Percentiles rank a stretch among this genome's conserved stretches.
phyloP scores from a whole-genome alignment of 2,329 filamentous ascomycete genomes.

The Zarea fungicola region DNA sequence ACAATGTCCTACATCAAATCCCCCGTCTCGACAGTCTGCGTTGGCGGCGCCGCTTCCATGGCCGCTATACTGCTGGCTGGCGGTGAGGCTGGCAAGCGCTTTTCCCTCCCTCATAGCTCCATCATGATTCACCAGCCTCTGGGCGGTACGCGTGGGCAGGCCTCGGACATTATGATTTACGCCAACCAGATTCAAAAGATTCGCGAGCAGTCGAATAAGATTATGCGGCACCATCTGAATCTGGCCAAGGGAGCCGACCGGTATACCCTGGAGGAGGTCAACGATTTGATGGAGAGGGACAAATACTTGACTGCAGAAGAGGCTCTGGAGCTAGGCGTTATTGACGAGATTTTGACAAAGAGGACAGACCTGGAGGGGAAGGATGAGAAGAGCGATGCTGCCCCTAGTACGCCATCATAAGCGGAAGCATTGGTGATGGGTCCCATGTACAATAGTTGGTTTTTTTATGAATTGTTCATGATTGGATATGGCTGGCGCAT shows the following conservation, averaged over 20 bases:
- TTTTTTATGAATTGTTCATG: too few relatives aligned
- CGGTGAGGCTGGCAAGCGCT: conserved; percentile 78
- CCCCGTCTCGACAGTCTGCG: conserved; percentile 89
- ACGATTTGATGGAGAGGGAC: conserved; percentile 93
- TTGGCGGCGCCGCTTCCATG: conserved; percentile 94
- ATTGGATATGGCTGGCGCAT: too few relatives aligned
- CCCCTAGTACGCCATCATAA: conserved; percentile 10
- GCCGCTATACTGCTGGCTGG: conserved; percentile 83
- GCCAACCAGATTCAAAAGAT: conserved; percentile 93
- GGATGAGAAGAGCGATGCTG: conserved; percentile 25
- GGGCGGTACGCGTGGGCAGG: conserved; percentile 62
- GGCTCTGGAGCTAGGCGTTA: conserved; percentile 82
- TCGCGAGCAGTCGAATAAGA: conserved; percentile 79
- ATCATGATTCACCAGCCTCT: conserved; percentile 98
- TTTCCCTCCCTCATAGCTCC: conserved; percentile 83
- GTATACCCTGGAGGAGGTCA: conserved; percentile 75
- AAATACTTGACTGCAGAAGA: conserved; percentile 89
- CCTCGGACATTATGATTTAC: conserved; percentile 88
- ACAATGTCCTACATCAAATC: conserved; percentile 97
- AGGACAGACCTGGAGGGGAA: conserved; percentile 40
- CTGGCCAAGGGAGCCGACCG: conserved; percentile 69
- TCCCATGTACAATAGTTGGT: too few relatives aligned
- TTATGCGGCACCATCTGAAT: conserved; percentile 83
- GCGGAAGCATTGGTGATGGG: too few relatives aligned
- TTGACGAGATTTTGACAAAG: conserved; percentile 79